Base-by-base conservation (phyloP, 352 stramenopile genomes). In the Pythium aphanidermatum region DNA sequence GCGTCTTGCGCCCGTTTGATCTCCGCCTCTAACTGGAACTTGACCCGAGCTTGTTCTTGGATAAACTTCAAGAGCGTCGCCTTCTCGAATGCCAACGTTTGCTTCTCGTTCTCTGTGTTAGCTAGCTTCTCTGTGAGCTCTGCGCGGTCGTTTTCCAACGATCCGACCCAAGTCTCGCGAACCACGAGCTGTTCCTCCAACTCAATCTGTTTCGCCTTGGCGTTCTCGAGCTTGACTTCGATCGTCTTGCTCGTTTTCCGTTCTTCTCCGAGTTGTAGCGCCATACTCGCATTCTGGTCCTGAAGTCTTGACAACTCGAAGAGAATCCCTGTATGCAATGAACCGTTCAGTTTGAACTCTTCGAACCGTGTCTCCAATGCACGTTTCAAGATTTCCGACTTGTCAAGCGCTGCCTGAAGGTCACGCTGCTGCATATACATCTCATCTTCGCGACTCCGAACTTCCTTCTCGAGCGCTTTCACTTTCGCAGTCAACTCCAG, bases 261-360 rank as follows among this genome's bases (percentile, higher is more conserved):
- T 35, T 93, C 79, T 26, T 70, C 53, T 4, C 61, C 59, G 11
- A 93, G 55, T 29, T 91, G 81, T n/a, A 77, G 43, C 13, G 72
- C 69, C 51, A 93, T 64, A 10, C 65, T 65, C 1, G 67, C 61
- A 20, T 67, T 68, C 26, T 88, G 60, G 6, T 93, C 78, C 37
- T 93, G 78, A 2, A 90, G 60, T 24, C 65, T 69, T 4, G 81
- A 69, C 20, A 93, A 68, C 53, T 91, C 78, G 40, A 85, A 87
- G 2, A 92, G 50, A 26, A 92, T 59, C 10, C 81, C 78, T 2
- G 79, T 81, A 44, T 88, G 79, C 10, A 91, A 36, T 41, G 67
- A 83, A 3, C 78, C 78, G 32, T 92, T 90, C 6, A 89, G 40
- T 28, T 63, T 46, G 3, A 88, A 58, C 21, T 78, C 59, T 20